Percentiles rank a stretch among this genome's conserved stretches.
Evolutionary conservation across 352 stramenopile genomes (phyloP).

Genomic region (Aphanomyces astaci): DNA sequence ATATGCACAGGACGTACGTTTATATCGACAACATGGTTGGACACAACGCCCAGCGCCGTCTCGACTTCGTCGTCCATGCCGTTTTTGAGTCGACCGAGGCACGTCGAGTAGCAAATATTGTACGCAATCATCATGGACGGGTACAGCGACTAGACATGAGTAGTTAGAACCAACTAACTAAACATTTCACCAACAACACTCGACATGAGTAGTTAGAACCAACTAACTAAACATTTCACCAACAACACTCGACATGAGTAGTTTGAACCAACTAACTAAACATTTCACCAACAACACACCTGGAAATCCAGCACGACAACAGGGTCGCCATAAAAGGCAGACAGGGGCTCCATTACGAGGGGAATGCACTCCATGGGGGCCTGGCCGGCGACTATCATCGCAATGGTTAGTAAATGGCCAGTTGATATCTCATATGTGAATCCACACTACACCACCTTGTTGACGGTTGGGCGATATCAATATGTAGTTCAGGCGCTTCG

Average conservation of each 20-base stretch:
- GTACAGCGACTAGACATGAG: conserved; percentile 89
- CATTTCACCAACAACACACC: conserved; percentile 26
- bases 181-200: conserved; percentile 44
- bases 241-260: conserved; percentile 44
- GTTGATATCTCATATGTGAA: no score
- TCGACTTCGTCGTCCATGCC: conserved; percentile 64
- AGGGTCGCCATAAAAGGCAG: conserved; percentile 93
- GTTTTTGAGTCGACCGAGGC: conserved; percentile 87
- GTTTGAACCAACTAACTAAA: not conserved
- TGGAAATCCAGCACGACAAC: conserved; percentile 99
- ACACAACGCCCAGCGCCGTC: conserved; percentile 47
- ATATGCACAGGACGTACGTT: no score
- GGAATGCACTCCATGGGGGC: conserved; percentile 89
- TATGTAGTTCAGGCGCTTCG: conserved; percentile 83
- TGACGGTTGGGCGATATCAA: conserved; percentile 67
- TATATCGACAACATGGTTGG: conserved; percentile 34
- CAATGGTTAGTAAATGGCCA: not conserved
- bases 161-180: not conserved
- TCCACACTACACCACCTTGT: conserved; percentile 26
- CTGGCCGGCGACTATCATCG: conserved; percentile 65
- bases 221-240: not conserved
- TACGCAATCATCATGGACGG: conserved; percentile 99
- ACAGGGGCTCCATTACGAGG: conserved; percentile 93
- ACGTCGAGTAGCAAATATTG: conserved; percentile 98
- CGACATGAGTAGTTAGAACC: not conserved